Conservation (phyloP, 768 basidiomycete genomes). For the Mycena leptocephala region DNA sequence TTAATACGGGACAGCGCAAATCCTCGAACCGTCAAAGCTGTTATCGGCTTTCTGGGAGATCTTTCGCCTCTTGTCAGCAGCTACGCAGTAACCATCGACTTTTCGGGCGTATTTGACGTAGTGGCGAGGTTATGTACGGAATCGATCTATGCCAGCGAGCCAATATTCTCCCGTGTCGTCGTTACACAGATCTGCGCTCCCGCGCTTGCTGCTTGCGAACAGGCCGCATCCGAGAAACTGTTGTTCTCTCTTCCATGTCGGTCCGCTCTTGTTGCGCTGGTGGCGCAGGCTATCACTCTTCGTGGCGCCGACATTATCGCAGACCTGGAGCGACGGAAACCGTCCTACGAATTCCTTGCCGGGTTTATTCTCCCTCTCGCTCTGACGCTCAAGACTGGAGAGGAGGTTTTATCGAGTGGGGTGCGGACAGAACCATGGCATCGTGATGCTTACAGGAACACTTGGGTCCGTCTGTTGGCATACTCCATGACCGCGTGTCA, state of each 20-base stretch:
- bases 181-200: slow-evolving; percentile 63
- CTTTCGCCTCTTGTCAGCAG: slow-evolving; percentile 70
- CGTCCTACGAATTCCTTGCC: slow-evolving; percentile 75
- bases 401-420: slow-evolving; percentile 59
- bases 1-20: slow-evolving; percentile 63
- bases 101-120: slow-evolving; percentile 70
- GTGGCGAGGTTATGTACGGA: slow-evolving; percentile 63
- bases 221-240: slow-evolving; percentile 59
- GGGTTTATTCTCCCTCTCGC: slow-evolving; percentile 77
- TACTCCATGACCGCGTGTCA: slow-evolving; percentile 73
- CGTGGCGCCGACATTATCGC: slow-evolving; percentile 68
- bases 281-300: slow-evolving; percentile 64
- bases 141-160: slow-evolving; percentile 67
- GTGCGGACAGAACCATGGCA: slow-evolving; percentile 63
- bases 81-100: slow-evolving; percentile 67
- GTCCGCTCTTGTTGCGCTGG: slow-evolving; percentile 55
- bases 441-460: slow-evolving; percentile 60
- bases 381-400: slow-evolving; percentile 66
- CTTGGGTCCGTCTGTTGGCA: slow-evolving; percentile 76
- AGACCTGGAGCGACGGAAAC: slow-evolving; percentile 69
- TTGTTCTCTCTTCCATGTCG: slow-evolving; percentile 60
- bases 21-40: slow-evolving; percentile 62
- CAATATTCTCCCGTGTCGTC: slow-evolving; percentile 63
- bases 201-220: slow-evolving; percentile 64
- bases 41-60: slow-evolving; percentile 68